Conservation (phyloP, 1,284 basidiomycete genomes). For the Mixia osmundae region DNA sequence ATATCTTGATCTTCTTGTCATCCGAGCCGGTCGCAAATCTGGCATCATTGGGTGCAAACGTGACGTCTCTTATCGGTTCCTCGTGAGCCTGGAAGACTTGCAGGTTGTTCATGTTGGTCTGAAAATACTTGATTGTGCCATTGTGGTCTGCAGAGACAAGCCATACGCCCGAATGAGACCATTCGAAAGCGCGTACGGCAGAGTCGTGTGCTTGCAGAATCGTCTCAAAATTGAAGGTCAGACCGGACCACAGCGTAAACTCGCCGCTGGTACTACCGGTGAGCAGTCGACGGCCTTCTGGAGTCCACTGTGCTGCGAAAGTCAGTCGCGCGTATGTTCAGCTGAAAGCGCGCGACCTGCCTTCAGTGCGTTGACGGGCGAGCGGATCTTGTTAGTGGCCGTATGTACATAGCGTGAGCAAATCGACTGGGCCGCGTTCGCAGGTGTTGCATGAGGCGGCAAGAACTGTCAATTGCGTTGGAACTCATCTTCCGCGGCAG, state of each 20-base stretch:
- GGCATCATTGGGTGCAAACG: constrained; percentile 73
- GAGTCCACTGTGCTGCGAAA: constrained; percentile 51
- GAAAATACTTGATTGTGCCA: constrained; percentile 94
- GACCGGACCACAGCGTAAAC: constrained; percentile 95
- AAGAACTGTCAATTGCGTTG: constrained; percentile 37
- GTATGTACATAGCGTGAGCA: constrained; percentile 94
- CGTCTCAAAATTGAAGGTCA: constrained; percentile 98
- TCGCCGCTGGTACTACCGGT: constrained; percentile 93
- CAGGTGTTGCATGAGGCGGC: constrained; percentile 68
- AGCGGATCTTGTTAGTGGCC: constrained; percentile 92
- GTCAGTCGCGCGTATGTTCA: background rate
- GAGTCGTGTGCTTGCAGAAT: constrained; percentile 83
- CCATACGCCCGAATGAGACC: constrained; percentile 73
- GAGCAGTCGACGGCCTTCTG: constrained; percentile 70
- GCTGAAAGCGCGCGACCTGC: constrained; percentile 43
- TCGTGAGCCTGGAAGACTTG: constrained; percentile 76
- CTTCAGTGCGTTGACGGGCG: constrained; percentile 92
- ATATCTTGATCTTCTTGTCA: constrained; percentile 78
- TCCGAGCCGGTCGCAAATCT: constrained; percentile 86
- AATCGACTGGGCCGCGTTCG: constrained; percentile 69
- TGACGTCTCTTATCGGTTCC: constrained; percentile 57
- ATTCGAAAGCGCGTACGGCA: constrained; percentile 68
- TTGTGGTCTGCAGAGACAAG: constrained; percentile 79
- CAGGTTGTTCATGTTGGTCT: constrained; percentile 95
- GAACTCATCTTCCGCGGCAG: background rate